Evolutionary conservation across 108 stramenopile genomes (phyloP).

Genomic region (Pseudonitzschia pungens): DNA sequence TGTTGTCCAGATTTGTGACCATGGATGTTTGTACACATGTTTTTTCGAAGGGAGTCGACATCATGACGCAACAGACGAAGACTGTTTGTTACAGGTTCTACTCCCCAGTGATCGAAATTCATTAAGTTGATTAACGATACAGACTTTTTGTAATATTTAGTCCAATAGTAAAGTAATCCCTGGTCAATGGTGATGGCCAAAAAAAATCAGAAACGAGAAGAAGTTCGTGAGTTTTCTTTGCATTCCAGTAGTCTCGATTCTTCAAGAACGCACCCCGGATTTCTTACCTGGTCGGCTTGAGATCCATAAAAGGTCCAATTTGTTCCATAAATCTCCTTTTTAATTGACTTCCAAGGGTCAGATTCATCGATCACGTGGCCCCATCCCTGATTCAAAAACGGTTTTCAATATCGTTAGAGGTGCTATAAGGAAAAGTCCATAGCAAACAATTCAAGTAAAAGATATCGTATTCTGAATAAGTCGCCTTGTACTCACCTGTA

Average conservation of each 20-base stretch:
- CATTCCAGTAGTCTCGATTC: background rate
- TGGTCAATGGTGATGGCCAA: background rate
- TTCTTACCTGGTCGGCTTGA: conserved; percentile 20
- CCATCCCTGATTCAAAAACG: conserved; percentile 15
- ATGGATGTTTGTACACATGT: background rate
- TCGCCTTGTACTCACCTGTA: background rate
- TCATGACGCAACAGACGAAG: conserved; percentile 1
- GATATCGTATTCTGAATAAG: background rate
- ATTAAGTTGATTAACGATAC: conserved; percentile 37
- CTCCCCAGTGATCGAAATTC: conserved; percentile 30
- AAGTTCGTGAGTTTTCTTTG: background rate
- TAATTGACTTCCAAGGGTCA: background rate
- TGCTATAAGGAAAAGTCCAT: background rate
- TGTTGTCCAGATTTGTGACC: background rate
- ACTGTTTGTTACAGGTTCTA: background rate
- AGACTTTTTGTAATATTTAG: conserved; percentile 39
- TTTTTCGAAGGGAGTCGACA: background rate
- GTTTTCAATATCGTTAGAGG: background rate
- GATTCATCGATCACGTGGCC: conserved; percentile 10
- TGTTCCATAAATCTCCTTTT: conserved; percentile 5
- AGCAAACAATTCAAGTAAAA: background rate
- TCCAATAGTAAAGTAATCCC: conserved; percentile 55
- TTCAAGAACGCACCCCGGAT: background rate
- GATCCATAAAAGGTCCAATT: conserved; percentile 25
- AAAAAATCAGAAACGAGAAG: background rate